phyloP scores from a whole-genome alignment of 1,284 basidiomycete genomes.

The Microbotryum saponariae region DNA sequence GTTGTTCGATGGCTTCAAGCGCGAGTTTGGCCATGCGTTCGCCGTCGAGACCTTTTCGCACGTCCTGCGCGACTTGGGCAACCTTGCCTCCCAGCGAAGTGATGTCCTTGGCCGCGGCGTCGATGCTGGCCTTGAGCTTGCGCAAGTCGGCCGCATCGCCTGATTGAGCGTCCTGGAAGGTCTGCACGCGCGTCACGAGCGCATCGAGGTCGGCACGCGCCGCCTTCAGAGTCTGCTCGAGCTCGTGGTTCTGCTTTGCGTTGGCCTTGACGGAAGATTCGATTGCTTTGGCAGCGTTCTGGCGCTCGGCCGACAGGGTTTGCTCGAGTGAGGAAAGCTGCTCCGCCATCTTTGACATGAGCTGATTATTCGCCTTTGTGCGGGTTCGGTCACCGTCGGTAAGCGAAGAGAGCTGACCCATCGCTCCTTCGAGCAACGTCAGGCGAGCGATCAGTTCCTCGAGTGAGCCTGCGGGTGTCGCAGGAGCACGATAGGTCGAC shows the following conservation, averaged over 20 bases:
- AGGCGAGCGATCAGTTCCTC: constrained; percentile 63
- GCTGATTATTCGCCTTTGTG: constrained; percentile 37
- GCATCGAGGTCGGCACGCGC: constrained; percentile 48
- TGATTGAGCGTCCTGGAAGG: constrained; percentile 11
- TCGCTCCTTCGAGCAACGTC: constrained; percentile 39
- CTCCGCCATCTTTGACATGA: constrained; percentile 34
- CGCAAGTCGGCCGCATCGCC: constrained; percentile 11
- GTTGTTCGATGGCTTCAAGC: constrained; percentile 39
- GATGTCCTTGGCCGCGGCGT: constrained; percentile 19
- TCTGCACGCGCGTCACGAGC: constrained; percentile 48
- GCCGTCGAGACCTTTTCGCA: constrained; percentile 38
- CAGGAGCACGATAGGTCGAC: constrained; percentile 43
- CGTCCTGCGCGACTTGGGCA: constrained; percentile 56
- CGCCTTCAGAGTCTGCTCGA: constrained; percentile 11
- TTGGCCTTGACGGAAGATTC: constrained; percentile 1
- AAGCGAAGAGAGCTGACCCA: constrained; percentile 44
- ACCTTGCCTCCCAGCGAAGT: constrained; percentile 55
- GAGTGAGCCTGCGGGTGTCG: constrained; percentile 57
- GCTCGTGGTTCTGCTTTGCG: constrained; percentile 2
- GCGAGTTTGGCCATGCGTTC: constrained; percentile 36
- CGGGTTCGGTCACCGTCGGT: constrained; percentile 20
- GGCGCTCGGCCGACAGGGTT: constrained; percentile 21
- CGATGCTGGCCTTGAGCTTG: constrained; percentile 17
- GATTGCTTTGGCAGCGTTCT: constrained; percentile 3
- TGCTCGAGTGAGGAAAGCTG: constrained; percentile 39